Evolutionary conservation across 768 basidiomycete genomes (phyloP), one percentile per base, ranked within the genome.

Genomic region (Mycena galopus): DNA sequence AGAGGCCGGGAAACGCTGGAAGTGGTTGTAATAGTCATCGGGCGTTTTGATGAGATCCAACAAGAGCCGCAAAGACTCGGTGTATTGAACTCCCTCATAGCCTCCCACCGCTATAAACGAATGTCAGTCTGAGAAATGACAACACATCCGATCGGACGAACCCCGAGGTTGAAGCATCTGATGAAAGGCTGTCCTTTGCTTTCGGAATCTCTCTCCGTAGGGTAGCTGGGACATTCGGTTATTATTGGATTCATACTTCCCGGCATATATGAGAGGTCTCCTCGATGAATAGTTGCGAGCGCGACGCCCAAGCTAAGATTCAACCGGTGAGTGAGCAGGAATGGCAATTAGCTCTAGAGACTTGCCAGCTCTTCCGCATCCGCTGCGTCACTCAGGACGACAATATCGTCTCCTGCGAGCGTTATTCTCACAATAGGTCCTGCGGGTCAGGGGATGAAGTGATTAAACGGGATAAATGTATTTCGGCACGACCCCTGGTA

Each of bases 301-400:
- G 25, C 64, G 64, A 21, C 64, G 64, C 25, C 23, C 64, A 21
- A 65, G 64, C 64, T 65, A 23, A 1, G 16, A 21, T 10, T 2
- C 33, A 55, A 21, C 53, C n/a, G 25, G 32, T 37, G 1, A 10
- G 14, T 8, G 17, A 17, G 16, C 16, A 17, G 4, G 16, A 25
- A 39, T 65, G 4, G 17, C 23, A 25, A 25, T 12, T 7, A 17
- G 1, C 27, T 12, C 3, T 25, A 10, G 19, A 23, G 9, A 55
- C 30, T 65, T 51, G 53, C 64, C 37, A 65, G 64, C 37, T 65
- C 64, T 27, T 65, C 51, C 17, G 64, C 64, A 32, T 65, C 64
- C 2, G n/a, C 2, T 2, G 64, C 25, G 42, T 55, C 6, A n/a
- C 64, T 65, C 51, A 65, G 27, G 17, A 65, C 53, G 51, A 39